These are phyloP conservation scores for Arthrobotrys sphaeroides DNA, from an alignment of 2,329 filamentous ascomycete species.

Conservation along the genomic window DNA sequence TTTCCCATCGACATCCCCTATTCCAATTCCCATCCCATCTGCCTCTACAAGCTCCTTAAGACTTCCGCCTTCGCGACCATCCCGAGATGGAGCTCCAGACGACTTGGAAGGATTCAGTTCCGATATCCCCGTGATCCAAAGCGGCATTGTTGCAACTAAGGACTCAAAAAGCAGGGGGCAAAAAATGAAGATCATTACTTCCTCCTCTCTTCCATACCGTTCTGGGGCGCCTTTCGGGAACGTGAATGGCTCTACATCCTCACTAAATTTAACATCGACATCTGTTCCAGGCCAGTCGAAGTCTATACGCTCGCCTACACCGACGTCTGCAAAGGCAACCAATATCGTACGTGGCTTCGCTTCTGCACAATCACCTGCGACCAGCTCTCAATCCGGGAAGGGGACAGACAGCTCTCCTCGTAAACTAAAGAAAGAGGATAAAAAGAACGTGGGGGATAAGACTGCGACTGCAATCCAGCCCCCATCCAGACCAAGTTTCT, in stretches of 20 bases:
- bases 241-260: constrained; percentile 42
- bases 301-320: constrained; percentile 43
- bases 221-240: constrained; percentile 31
- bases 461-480: not conserved
- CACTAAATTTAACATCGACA: constrained; percentile 42
- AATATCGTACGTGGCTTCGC: constrained; percentile 42
- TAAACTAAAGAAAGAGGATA: constrained; percentile 47
- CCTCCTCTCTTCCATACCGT: constrained; percentile 43
- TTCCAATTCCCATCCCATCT: constrained; percentile 46
- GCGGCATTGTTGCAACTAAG: constrained; percentile 41
- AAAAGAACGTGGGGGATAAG: constrained; percentile 23
- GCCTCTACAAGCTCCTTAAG: constrained; percentile 40
- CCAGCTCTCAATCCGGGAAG: constrained; percentile 7
- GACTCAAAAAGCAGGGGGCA: constrained; percentile 40
- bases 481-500: constrained; percentile 38
- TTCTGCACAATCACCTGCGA: constrained; percentile 17
- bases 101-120: constrained; percentile 40
- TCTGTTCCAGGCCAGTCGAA: constrained; percentile 48
- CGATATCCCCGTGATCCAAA: constrained; percentile 46
- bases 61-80: constrained; percentile 43
- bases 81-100: constrained; percentile 41
- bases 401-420: constrained; percentile 27
- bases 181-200: constrained; percentile 52
- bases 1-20: constrained; percentile 45
- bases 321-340: constrained; percentile 39